Evolutionary conservation across 2,329 filamentous ascomycete species (phyloP).

Genomic region (Microdochium bolleyi): DNA sequence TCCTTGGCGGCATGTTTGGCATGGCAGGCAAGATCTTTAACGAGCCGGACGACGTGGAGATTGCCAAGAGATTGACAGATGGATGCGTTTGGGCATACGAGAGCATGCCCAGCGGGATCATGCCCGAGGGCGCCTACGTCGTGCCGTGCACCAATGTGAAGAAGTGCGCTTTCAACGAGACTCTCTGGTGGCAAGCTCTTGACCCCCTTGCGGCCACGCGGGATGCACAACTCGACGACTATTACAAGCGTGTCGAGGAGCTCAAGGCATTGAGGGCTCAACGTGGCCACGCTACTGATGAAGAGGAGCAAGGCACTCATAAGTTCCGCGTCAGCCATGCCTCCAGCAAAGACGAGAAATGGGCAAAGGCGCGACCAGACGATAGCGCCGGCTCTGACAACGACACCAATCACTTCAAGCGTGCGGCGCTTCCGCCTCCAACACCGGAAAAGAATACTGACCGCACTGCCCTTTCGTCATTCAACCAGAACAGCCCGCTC

Average conservation of each 20-base stretch:
- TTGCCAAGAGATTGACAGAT: conserved; percentile 55
- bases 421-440: background rate
- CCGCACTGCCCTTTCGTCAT: background rate
- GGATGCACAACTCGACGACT: conserved; percentile 32
- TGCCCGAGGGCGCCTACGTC: conserved; percentile 49
- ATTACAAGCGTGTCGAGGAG: conserved; percentile 16
- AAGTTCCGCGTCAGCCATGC: background rate
- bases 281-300: background rate
- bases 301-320: background rate
- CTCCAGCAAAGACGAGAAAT: background rate
- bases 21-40: conserved; percentile 57
- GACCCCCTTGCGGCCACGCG: conserved; percentile 37
- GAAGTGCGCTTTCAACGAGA: conserved; percentile 46
- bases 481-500: background rate
- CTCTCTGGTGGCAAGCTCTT: conserved; percentile 37
- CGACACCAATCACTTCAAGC: background rate
- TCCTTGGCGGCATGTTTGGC: conserved; percentile 63
- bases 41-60: conserved; percentile 49
- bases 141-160: conserved; percentile 38
- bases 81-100: conserved; percentile 66
- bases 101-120: conserved; percentile 50
- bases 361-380: background rate
- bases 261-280: background rate
- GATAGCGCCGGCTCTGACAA: background rate
- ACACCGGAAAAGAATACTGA: conserved; percentile 4